These are phyloP conservation scores for Drechslerella dactyloides DNA, from an alignment of 2,329 filamentous ascomycete genomes.

Conservation along the genomic window DNA sequence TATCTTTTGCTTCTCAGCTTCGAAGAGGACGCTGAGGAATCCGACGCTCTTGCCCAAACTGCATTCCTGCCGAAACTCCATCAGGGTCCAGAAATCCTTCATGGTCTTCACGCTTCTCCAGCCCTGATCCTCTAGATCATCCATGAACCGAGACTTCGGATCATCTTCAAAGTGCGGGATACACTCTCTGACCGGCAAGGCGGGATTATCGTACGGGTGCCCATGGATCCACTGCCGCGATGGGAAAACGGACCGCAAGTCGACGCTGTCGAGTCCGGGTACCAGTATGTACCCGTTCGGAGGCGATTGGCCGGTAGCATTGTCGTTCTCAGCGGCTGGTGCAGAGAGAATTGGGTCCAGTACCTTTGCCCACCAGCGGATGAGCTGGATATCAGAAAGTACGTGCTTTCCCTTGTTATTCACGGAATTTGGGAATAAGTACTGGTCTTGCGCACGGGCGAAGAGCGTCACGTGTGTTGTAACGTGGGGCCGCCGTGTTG, in stretches of 20 bases:
- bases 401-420: conserved; percentile 88
- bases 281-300: conserved; percentile 76
- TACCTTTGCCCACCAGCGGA: conserved; percentile 95
- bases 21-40: conserved; percentile 91
- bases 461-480: conserved; percentile 81
- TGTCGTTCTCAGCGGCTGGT: conserved; percentile 59
- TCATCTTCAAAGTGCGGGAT: conserved; percentile 94
- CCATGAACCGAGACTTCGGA: conserved; percentile 86
- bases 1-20: conserved; percentile 60
- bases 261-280: conserved; percentile 81
- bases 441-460: conserved; percentile 88
- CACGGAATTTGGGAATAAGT: conserved; percentile 90
- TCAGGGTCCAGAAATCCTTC: conserved; percentile 98
- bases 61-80: conserved; percentile 95
- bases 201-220: conserved; percentile 67
- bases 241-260: conserved; percentile 80
- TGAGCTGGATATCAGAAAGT: conserved; percentile 83
- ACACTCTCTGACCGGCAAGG: conserved; percentile 59
- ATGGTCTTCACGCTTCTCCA: conserved; percentile 86
- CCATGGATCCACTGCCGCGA: conserved; percentile 70
- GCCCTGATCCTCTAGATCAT: conserved; percentile 78
- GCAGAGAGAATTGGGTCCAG: conserved; percentile 73
- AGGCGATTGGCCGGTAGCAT: conserved; percentile 59
- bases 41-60: conserved; percentile 90
- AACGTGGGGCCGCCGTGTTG: conserved; percentile 68